These are phyloP conservation scores for Elsinoe ampelina DNA, from an alignment of 2,329 filamentous ascomycete genomes.

Conservation along the genomic window DNA sequence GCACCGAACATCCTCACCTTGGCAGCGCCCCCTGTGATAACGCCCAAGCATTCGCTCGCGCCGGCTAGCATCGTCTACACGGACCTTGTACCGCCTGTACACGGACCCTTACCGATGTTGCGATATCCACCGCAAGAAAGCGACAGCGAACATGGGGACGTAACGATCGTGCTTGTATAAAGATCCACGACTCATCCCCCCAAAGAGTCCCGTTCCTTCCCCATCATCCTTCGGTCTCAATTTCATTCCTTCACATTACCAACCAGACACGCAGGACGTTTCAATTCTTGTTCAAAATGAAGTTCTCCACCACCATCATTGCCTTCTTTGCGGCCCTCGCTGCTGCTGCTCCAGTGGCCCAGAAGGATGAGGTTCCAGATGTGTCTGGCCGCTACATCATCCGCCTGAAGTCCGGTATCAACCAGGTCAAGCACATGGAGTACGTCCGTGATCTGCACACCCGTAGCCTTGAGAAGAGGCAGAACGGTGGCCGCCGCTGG, in stretches of 20 bases:
- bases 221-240: neutral
- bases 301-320: conserved; percentile 3
- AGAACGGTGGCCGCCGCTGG: conserved; percentile 11
- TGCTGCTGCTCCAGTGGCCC: conserved; percentile 12
- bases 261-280: neutral
- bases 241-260: neutral
- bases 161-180: neutral
- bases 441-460: conserved; percentile 14
- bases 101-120: conserved; percentile 1
- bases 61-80: conserved; percentile 1
- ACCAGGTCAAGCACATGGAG: conserved; percentile 11
- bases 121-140: neutral
- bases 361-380: conserved; percentile 1
- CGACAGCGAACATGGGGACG: neutral
- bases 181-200: neutral
- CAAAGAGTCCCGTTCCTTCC: neutral
- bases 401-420: conserved; percentile 14
- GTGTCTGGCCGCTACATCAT: conserved; percentile 15
- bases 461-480: conserved; percentile 11
- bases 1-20: neutral
- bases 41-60: conserved; percentile 7
- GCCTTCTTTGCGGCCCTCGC: conserved; percentile 13
- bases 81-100: neutral
- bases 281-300: conserved; percentile 1
- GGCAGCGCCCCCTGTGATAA: neutral